A percentile compares a stretch with the other conserved stretches of the same genome.
Evolutionary conservation across 331 rosid species (phyloP).

Genomic region (Cydonia oblonga): DNA sequence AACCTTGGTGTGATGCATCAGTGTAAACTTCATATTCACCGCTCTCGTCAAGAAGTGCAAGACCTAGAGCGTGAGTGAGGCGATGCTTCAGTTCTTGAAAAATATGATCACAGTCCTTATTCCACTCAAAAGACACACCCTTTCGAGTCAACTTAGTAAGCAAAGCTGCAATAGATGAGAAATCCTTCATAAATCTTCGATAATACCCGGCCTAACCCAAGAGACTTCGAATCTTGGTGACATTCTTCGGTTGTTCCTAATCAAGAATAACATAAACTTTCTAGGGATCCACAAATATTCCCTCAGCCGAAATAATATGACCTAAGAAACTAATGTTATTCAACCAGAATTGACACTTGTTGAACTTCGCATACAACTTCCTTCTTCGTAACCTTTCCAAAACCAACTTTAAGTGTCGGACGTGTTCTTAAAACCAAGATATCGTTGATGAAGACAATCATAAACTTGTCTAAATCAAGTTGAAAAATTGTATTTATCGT

Average conservation of each 20-base stretch:
- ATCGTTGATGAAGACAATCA: too few relatives aligned
- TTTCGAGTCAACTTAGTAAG: neutral
- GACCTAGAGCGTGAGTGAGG: neutral
- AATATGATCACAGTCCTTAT: accelerated
- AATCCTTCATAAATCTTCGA: neutral
- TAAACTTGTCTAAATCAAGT: too few relatives aligned
- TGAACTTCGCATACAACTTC: neutral
- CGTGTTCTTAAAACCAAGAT: too few relatives aligned
- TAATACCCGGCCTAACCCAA: neutral
- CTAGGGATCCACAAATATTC: neutral
- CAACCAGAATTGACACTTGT: neutral
- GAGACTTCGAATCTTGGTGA: neutral
- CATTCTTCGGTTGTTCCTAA: neutral
- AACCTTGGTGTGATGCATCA: neutral
- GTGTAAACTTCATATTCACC: neutral
- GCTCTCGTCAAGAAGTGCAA: neutral
- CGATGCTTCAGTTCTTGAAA: neutral
- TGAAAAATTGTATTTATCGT: too few relatives aligned
- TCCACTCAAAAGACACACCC: neutral
- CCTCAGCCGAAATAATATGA: neutral
- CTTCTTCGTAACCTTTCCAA: neutral
- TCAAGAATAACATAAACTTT: neutral
- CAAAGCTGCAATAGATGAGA: neutral
- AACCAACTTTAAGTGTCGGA: too few relatives aligned
- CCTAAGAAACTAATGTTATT: neutral